phyloP scores from a whole-genome alignment of 2,329 filamentous ascomycete species.

The Metarhizium album region DNA sequence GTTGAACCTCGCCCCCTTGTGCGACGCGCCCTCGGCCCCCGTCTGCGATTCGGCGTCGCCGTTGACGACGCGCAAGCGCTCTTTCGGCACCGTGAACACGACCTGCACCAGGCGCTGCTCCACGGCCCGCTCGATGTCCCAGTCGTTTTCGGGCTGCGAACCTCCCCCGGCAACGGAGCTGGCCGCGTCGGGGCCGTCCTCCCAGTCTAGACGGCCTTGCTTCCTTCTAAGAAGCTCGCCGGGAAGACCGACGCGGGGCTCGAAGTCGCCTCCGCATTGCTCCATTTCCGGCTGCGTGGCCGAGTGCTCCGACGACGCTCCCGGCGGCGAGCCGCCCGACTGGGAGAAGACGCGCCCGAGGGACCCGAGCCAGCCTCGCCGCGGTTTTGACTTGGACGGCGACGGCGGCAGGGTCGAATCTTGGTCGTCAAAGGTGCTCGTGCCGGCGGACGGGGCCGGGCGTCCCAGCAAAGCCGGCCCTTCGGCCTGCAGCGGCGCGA shows the following conservation, averaged over 20 bases:
- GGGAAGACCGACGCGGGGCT: slow-evolving; percentile 31
- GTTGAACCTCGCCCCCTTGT: not conserved
- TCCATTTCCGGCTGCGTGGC: slow-evolving; percentile 21
- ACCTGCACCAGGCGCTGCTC: slow-evolving; percentile 65
- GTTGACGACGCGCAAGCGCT: slow-evolving; percentile 83
- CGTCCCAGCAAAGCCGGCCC: slow-evolving; percentile 34
- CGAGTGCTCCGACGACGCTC: slow-evolving; percentile 12
- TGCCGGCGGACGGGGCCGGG: slow-evolving; percentile 7
- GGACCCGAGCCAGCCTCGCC: slow-evolving; percentile 57
- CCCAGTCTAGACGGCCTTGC: slow-evolving; percentile 46
- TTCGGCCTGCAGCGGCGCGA: slow-evolving; percentile 40
- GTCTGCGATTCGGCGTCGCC: slow-evolving; percentile 37
- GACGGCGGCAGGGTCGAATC: slow-evolving; percentile 34
- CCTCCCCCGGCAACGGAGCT: slow-evolving; percentile 19
- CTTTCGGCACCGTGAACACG: slow-evolving; percentile 89
- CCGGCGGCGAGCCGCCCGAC: slow-evolving; percentile 19
- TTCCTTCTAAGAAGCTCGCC: slow-evolving; percentile 42
- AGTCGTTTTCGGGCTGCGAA: slow-evolving; percentile 48
- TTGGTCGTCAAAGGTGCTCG: slow-evolving; percentile 22
- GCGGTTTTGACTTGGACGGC: slow-evolving; percentile 45
- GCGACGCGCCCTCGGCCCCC: not conserved
- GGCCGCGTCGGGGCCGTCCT: slow-evolving; percentile 17
- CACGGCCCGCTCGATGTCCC: slow-evolving; percentile 66
- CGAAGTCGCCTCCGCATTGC: slow-evolving; percentile 30
- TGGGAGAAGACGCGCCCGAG: slow-evolving; percentile 50